Evolutionary conservation across 139 green algal genomes (phyloP).

Genomic region (Zygnema circumcarinatum): DNA sequence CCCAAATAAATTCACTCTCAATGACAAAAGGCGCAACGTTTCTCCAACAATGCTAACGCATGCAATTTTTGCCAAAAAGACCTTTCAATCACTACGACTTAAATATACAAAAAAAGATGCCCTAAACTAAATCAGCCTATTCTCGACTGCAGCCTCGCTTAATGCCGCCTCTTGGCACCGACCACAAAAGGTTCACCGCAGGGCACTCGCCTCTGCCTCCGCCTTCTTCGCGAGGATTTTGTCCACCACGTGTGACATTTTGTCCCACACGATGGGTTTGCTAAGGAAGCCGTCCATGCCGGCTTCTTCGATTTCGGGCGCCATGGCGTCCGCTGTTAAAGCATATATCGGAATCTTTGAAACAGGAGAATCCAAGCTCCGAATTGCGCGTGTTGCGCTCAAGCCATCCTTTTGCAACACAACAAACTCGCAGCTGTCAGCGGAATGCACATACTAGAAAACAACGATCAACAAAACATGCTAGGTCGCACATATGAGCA

Average conservation of each 20-base stretch:
- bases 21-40: no score
- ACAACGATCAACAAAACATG: constrained; percentile 3
- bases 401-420: constrained; percentile 75
- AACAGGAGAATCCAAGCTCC: not conserved
- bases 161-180: no score
- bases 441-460: no score
- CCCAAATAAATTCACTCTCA: no score
- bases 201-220: not conserved
- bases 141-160: no score
- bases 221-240: not conserved
- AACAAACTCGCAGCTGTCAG: no score
- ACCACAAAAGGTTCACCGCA: no score
- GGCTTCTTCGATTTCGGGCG: constrained; percentile 45
- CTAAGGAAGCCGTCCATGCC: constrained; percentile 51
- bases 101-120: no score
- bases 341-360: constrained; percentile 48
- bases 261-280: constrained; percentile 60
- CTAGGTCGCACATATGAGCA: not conserved
- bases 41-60: no score
- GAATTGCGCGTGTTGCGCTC: constrained; percentile 67
- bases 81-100: no score
- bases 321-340: constrained; percentile 50
- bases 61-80: no score
- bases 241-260: constrained; percentile 32
- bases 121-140: no score